These are phyloP conservation scores for Martiniozyma abietophila DNA, from an alignment of 805 yeast genomes.

Conservation along the genomic window DNA sequence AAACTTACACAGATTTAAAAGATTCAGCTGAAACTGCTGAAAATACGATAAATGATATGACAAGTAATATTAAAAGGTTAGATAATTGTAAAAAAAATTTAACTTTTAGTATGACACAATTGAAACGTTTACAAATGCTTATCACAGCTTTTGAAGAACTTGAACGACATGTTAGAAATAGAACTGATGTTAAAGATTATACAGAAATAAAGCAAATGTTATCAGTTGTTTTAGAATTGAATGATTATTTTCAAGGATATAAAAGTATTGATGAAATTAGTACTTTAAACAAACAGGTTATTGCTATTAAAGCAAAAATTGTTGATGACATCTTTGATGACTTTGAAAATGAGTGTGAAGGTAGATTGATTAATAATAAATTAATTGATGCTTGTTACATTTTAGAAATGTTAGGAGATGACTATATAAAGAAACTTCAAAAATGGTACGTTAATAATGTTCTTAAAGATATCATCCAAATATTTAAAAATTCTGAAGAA, in stretches of 20 bases:
- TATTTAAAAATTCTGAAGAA: slow-evolving; percentile 76
- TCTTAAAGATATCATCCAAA: slow-evolving; percentile 62
- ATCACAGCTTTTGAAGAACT: slow-evolving; percentile 64
- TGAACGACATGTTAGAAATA: slow-evolving; percentile 32
- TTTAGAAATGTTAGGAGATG: slow-evolving; percentile 52
- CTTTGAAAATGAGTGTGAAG: slow-evolving; percentile 44
- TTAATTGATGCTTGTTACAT: slow-evolving; percentile 61
- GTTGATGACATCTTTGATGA: slow-evolving; percentile 66
- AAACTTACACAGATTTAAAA: slow-evolving; percentile 39
- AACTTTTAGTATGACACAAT: slow-evolving; percentile 73
- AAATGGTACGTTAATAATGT: slow-evolving; percentile 67
- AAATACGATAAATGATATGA: slow-evolving; percentile 54
- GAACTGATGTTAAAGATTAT: slow-evolving; percentile 27
- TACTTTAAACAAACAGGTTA: slow-evolving; percentile 48
- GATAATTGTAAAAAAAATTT: slow-evolving; percentile 81
- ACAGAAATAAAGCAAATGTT: slow-evolving; percentile 50
- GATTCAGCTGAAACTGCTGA: slow-evolving; percentile 47
- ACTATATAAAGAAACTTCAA: slow-evolving; percentile 49
- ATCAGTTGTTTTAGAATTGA: slow-evolving; percentile 64
- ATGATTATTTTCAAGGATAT: slow-evolving; percentile 66
- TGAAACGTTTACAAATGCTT: slow-evolving; percentile 82
- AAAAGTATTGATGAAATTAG: slow-evolving; percentile 79
- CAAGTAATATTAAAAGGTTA: slow-evolving; percentile 64
- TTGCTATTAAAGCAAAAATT: slow-evolving; percentile 48
- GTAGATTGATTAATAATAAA: slow-evolving; percentile 28